phyloP scores from a whole-genome alignment of 352 stramenopile genomes.

The Phytophthora fragariaefolia region DNA sequence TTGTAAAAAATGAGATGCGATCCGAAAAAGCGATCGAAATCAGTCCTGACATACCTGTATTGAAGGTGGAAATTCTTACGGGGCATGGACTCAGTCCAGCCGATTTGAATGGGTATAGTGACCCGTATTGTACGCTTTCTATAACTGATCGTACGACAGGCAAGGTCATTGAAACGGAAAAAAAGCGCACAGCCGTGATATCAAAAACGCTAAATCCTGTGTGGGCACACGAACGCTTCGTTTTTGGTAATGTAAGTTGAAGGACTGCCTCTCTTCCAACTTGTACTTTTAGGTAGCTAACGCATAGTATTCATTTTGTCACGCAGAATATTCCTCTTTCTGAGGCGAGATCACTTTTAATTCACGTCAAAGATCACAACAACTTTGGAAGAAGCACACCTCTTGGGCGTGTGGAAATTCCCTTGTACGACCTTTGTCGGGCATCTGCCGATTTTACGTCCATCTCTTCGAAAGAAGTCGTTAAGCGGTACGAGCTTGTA shows the following conservation, averaged over 20 bases:
- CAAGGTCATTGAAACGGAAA: constrained; percentile 64
- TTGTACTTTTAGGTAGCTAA: too few species aligned
- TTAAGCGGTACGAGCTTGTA: constrained; percentile 64
- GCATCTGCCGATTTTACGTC: constrained; percentile 60
- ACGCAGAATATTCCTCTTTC: constrained; percentile 52
- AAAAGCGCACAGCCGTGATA: constrained; percentile 75
- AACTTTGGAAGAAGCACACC: constrained; percentile 67
- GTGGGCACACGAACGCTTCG: constrained; percentile 69
- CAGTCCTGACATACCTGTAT: constrained; percentile 36
- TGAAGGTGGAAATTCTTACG: constrained; percentile 67
- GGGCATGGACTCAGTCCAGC: constrained; percentile 63
- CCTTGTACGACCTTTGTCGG: constrained; percentile 63
- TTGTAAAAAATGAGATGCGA: constrained; percentile 66
- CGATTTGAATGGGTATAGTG: constrained; percentile 73
- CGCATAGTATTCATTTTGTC: constrained; percentile 10
- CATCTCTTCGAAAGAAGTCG: constrained; percentile 51
- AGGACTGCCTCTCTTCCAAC: not conserved
- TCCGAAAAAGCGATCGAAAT: constrained; percentile 51
- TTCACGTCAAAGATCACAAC: constrained; percentile 84
- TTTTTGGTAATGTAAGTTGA: constrained; percentile 63
- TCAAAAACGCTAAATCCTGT: constrained; percentile 75
- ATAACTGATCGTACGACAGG: constrained; percentile 55
- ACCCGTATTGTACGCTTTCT: constrained; percentile 76
- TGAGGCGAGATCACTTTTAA: constrained; percentile 53
- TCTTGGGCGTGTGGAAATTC: constrained; percentile 70